Percentiles rank a stretch among this genome's conserved stretches.
These are phyloP conservation scores for Helotiales sp. DNA, from an alignment of 2,329 filamentous ascomycete genomes.

Conservation along the genomic window DNA sequence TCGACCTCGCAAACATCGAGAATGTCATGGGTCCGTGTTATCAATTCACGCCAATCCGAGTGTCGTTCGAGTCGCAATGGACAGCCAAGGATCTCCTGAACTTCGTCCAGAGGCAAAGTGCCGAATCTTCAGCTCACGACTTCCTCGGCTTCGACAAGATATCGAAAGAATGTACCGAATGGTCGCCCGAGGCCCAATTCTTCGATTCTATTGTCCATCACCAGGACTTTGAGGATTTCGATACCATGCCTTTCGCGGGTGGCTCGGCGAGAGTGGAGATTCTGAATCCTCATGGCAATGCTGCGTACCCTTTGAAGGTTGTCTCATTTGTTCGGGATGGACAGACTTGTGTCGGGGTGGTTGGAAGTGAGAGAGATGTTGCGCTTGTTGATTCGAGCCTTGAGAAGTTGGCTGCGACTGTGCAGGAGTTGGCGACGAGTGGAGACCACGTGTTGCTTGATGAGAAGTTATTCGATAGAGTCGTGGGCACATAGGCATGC, in stretches of 20 bases:
- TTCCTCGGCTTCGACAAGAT: conserved; percentile 46
- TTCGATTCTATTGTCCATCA: conserved; percentile 25
- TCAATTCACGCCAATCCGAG: conserved; percentile 51
- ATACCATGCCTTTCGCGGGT: conserved; percentile 49
- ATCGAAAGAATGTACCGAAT: conserved; percentile 44
- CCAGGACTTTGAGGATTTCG: conserved; percentile 44
- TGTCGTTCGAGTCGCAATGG: conserved; percentile 45
- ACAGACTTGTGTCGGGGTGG: conserved; percentile 50
- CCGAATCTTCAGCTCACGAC: conserved; percentile 43
- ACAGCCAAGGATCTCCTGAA: conserved; percentile 43
- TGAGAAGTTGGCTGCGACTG: conserved; percentile 37
- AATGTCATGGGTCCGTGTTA: conserved; percentile 52
- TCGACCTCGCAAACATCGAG: conserved; percentile 46
- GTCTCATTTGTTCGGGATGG: conserved; percentile 51
- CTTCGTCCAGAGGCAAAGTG: conserved; percentile 44
- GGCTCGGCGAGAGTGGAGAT: conserved; percentile 41
- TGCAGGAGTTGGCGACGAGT: conserved; percentile 30
- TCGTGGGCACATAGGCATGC: background rate
- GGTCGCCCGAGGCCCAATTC: conserved; percentile 22
- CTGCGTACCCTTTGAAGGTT: conserved; percentile 50
- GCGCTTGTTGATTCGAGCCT: conserved; percentile 46
- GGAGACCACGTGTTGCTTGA: conserved; percentile 23
- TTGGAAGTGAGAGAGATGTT: conserved; percentile 49
- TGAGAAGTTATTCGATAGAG: background rate
- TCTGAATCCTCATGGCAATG: conserved; percentile 47